These are phyloP conservation scores for Eimeria praecox DNA, from an alignment of 169 alveolate species.

Conservation along the genomic window DNA sequence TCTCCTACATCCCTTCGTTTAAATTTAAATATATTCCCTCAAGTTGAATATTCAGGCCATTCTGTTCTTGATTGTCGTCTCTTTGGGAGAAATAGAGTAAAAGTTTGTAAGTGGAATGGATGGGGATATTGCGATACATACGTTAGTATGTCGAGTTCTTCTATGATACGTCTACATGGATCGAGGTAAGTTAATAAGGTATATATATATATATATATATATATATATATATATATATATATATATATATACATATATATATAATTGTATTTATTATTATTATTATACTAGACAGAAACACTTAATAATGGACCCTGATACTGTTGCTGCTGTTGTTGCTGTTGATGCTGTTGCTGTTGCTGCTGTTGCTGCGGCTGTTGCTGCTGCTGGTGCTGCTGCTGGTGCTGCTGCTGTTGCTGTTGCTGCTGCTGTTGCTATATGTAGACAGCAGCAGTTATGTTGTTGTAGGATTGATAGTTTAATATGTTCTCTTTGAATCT, in stretches of 20 bases:
- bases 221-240: too few species aligned
- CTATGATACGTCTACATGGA: background rate
- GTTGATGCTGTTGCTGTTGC: background rate
- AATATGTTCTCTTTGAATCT: too few species aligned
- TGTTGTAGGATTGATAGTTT: too few species aligned
- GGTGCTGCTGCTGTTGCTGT: background rate
- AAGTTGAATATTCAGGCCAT: background rate
- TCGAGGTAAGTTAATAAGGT: constrained; percentile 15
- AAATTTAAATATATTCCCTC: background rate
- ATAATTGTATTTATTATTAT: too few species aligned
- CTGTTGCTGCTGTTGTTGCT: background rate
- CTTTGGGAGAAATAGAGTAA: constrained; percentile 12
- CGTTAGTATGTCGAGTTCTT: background rate
- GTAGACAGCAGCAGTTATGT: background rate
- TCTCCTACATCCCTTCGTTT: background rate
- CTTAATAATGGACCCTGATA: too few species aligned
- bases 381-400: constrained; percentile 5
- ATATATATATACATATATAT: too few species aligned
- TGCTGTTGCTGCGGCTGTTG: background rate
- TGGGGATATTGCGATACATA: constrained; percentile 53
- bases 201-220: too few species aligned
- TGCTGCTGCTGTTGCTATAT: constrained; percentile 27
- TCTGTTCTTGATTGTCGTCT: background rate
- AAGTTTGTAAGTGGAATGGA: constrained; percentile 58
- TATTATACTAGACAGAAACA: background rate